Conservation (phyloP, 2,329 filamentous ascomycete species). For the Penicillium rolfsii region DNA sequence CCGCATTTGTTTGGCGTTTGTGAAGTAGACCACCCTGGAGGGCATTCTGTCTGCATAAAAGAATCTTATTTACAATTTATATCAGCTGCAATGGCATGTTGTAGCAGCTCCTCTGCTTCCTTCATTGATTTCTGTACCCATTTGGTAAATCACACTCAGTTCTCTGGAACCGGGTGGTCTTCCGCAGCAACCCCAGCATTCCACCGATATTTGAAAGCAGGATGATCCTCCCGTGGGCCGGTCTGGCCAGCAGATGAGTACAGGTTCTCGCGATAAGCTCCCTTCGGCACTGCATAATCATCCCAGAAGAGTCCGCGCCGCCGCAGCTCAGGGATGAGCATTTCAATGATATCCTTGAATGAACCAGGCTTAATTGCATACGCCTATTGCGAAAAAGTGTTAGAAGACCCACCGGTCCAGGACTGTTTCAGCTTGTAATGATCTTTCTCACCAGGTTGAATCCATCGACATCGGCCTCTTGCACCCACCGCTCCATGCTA, state of each 20-base stretch:
- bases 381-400: constrained; percentile 44
- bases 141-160: constrained; percentile 12
- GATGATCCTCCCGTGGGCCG: constrained; percentile 40
- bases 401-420: not conserved
- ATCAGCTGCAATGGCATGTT: not conserved
- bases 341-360: constrained; percentile 69
- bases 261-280: constrained; percentile 47
- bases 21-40: constrained; percentile 17
- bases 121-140: not conserved
- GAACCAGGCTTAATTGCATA: constrained; percentile 70
- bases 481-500: constrained; percentile 67
- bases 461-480: constrained; percentile 71
- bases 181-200: constrained; percentile 40
- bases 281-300: constrained; percentile 42
- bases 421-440: not conserved
- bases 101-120: not conserved
- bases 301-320: constrained; percentile 54
- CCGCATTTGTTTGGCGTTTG: constrained; percentile 30
- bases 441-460: constrained; percentile 67
- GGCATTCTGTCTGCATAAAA: constrained; percentile 18
- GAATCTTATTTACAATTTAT: constrained; percentile 10
- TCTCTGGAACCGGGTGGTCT: constrained; percentile 36
- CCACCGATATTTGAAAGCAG: constrained; percentile 44
- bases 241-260: constrained; percentile 38
- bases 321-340: constrained; percentile 66